Conservation (phyloP, 495 filamentous ascomycete species). For the Penicillium ucsense region DNA sequence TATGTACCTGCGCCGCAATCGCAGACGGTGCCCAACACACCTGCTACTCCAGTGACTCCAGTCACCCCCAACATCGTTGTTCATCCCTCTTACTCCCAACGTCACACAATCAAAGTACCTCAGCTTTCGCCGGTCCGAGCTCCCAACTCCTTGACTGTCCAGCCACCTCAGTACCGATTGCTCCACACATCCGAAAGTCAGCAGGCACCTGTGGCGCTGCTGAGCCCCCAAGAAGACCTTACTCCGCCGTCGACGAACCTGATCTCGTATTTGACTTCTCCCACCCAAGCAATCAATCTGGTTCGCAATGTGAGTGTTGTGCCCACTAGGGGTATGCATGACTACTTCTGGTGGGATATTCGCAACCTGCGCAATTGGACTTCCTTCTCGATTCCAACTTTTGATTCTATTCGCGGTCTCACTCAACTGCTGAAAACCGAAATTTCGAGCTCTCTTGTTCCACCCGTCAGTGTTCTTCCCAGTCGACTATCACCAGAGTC, state of each 20-base stretch:
- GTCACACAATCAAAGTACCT: constrained; percentile 7
- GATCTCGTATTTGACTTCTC: constrained; percentile 63
- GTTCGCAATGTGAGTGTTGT: constrained; percentile 69
- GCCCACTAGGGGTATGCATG: constrained; percentile 56
- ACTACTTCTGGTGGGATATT: constrained; percentile 92
- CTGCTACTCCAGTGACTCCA: constrained; percentile 39
- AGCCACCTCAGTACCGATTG: constrained; percentile 34
- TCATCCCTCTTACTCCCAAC: constrained; percentile 27
- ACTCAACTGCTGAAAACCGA: constrained; percentile 62
- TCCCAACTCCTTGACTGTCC: constrained; percentile 30
- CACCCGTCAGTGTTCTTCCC: constrained; percentile 40
- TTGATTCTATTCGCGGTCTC: constrained; percentile 64
- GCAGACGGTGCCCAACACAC: constrained; percentile 37
- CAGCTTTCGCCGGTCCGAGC: constrained; percentile 19
- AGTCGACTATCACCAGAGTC: constrained; percentile 60
- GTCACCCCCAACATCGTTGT: constrained; percentile 31
- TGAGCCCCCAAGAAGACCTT: constrained; percentile 24
- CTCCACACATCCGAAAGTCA: constrained; percentile 30
- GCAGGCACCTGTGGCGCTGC: constrained; percentile 39
- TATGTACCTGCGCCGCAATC: constrained; percentile 44
- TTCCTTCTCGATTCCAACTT: constrained; percentile 61
- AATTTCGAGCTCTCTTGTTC: constrained; percentile 54
- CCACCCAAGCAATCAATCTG: constrained; percentile 73
- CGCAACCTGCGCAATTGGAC: constrained; percentile 77
- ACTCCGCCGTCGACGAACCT: constrained; percentile 53